These are phyloP conservation scores for Sarocladium brachiariae DNA, from an alignment of 2,329 filamentous ascomycete genomes.

Conservation along the genomic window DNA sequence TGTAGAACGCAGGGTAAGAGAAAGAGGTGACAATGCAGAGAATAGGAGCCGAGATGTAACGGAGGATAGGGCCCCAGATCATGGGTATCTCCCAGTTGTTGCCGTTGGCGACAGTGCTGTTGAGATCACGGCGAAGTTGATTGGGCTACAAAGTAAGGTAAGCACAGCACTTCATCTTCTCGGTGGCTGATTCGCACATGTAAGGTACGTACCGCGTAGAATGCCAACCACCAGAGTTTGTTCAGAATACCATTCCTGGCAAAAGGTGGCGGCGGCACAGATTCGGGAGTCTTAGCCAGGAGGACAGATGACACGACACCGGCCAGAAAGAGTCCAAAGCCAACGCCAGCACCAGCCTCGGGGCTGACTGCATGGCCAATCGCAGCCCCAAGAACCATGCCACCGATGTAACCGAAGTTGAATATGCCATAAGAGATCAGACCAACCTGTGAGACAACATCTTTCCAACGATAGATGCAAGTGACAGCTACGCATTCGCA, in stretches of 20 bases:
- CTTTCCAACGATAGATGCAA: conserved; percentile 44
- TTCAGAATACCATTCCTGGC: conserved; percentile 26
- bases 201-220: conserved; percentile 43
- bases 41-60: conserved; percentile 16
- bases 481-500: conserved; percentile 44
- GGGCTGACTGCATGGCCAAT: conserved; percentile 37
- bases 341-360: conserved; percentile 36
- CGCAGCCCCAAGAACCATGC: conserved; percentile 38
- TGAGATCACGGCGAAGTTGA: conserved; percentile 44
- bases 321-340: conserved; percentile 40
- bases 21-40: conserved; percentile 16
- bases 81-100: conserved; percentile 25
- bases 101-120: conserved; percentile 38
- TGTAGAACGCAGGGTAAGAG: conserved; percentile 16
- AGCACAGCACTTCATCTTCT: background rate
- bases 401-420: conserved; percentile 41
- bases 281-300: conserved; percentile 31
- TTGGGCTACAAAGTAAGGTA: too few species aligned
- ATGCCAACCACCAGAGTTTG: conserved; percentile 42
- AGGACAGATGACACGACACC: conserved; percentile 27
- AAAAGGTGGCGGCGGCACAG: conserved; percentile 35
- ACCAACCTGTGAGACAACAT: conserved; percentile 37
- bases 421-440: conserved; percentile 31
- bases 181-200: background rate
- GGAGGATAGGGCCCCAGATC: conserved; percentile 15